Percentiles rank a stretch among this genome's conserved stretches.
Conservation (phyloP, 805 yeast genomes). For the Candida odintsovae region DNA sequence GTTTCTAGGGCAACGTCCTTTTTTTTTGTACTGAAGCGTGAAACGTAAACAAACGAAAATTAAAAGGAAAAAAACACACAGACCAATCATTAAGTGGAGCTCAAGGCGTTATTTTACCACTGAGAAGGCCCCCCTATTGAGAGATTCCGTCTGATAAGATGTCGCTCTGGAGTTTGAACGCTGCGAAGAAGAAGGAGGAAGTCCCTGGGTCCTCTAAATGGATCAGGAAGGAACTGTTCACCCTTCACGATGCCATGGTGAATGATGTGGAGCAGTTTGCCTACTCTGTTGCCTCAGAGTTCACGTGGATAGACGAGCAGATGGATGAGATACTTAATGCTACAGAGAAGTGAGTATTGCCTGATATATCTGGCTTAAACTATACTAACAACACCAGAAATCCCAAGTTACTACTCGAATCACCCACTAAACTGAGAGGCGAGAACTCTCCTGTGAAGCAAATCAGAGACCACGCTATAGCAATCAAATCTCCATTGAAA, state of each 20-base stretch:
- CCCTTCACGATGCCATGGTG: conserved; percentile 32
- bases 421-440: conserved; percentile 22
- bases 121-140: background rate
- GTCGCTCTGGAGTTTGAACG: conserved; percentile 26
- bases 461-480: conserved; percentile 18
- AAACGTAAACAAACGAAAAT: conserved; percentile 6
- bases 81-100: background rate
- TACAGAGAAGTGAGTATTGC: conserved; percentile 18
- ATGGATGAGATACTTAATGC: conserved; percentile 29
- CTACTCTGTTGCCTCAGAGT: conserved; percentile 31
- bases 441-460: conserved; percentile 23
- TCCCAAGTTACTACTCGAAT: conserved; percentile 21
- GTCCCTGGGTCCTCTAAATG: conserved; percentile 50
- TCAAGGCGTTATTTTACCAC: background rate
- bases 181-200: conserved; percentile 22
- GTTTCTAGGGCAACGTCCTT: conserved; percentile 1
- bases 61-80: background rate
- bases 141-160: conserved; percentile 5
- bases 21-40: conserved; percentile 1
- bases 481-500: conserved; percentile 16
- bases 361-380: background rate
- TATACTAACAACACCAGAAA: conserved; percentile 9
- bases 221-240: conserved; percentile 39
- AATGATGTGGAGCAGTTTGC: conserved; percentile 35
- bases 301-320: conserved; percentile 37